Conservation (phyloP, 2,329 filamentous ascomycete species). For the Parafenestella ontariensis region DNA sequence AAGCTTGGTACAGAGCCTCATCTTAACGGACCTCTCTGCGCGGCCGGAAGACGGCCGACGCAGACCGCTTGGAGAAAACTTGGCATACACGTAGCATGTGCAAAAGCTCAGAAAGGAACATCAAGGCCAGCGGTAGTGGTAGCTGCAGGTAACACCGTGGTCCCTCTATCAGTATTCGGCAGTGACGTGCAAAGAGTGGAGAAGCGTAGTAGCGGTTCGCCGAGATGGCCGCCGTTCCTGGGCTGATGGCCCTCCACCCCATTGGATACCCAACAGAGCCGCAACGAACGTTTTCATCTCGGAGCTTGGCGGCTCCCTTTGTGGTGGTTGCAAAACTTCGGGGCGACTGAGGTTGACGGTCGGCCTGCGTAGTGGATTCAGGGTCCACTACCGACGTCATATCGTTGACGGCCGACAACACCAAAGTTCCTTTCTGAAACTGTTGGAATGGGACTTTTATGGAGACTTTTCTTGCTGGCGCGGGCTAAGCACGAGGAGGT, state of each 20-base stretch:
- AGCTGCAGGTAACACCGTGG: constrained; percentile 18
- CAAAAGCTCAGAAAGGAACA: constrained; percentile 13
- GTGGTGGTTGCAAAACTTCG: constrained; percentile 13
- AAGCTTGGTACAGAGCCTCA: constrained; percentile 28
- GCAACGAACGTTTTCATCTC: constrained; percentile 2
- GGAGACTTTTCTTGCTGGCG: constrained; percentile 22
- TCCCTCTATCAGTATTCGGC: constrained; percentile 7
- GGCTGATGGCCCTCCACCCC: constrained; percentile 1
- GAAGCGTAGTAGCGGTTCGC: constrained; percentile 24
- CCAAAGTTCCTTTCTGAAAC: constrained; percentile 30
- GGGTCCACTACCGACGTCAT: constrained; percentile 42
- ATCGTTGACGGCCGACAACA: constrained; percentile 18
- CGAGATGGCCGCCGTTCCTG: constrained; percentile 17
- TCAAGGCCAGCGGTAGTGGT: constrained; percentile 11
- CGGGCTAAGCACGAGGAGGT: constrained; percentile 26
- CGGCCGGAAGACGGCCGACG: constrained; percentile 31
- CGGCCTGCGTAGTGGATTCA: constrained; percentile 30
- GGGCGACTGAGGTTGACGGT: constrained; percentile 5
- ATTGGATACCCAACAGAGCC: constrained; percentile 20
- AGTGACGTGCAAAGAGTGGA: constrained; percentile 29
- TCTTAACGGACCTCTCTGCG: constrained; percentile 22
- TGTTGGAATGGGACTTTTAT: constrained; percentile 39
- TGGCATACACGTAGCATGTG: constrained; percentile 12
- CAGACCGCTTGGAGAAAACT: constrained; percentile 19
- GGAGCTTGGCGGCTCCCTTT: background rate